Evolutionary conservation across 306 rosid species (phyloP).

Genomic region (Cucurbita maxima): DNA sequence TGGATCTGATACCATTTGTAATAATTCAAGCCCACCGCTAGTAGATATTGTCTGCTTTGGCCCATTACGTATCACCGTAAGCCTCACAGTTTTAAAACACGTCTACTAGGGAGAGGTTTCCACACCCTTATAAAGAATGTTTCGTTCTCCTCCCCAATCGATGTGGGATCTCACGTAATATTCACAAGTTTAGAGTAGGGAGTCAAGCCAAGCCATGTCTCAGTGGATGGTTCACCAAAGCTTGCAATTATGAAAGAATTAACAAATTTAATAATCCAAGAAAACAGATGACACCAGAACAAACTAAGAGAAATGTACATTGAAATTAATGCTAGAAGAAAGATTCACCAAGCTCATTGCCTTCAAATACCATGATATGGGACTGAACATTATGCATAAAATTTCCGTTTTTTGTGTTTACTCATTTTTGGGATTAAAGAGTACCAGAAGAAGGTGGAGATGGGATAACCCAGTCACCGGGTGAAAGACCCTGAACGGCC

Average conservation of each 20-base stretch:
- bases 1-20: too few relatives aligned
- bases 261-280: not conserved
- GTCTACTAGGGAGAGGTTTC: too few relatives aligned
- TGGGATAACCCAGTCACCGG: slow-evolving; percentile 88
- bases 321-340: not conserved
- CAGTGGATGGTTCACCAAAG: not conserved
- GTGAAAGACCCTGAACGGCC: slow-evolving; percentile 34
- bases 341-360: not conserved
- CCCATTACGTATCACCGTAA: too few relatives aligned
- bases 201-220: not conserved
- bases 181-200: not conserved
- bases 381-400: not conserved
- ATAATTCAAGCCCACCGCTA: too few relatives aligned
- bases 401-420: too few relatives aligned
- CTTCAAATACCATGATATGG: not conserved
- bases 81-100: too few relatives aligned
- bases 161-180: too few relatives aligned
- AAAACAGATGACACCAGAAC: not conserved
- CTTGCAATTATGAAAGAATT: not conserved
- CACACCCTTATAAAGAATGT: too few relatives aligned
- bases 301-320: not conserved
- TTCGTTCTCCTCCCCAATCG: too few relatives aligned
- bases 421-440: not conserved
- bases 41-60: too few relatives aligned
- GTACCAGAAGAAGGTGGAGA: slow-evolving; percentile 76